Evolutionary conservation across 352 stramenopile genomes (phyloP).

Genomic region (Aphanomyces euteiches): DNA sequence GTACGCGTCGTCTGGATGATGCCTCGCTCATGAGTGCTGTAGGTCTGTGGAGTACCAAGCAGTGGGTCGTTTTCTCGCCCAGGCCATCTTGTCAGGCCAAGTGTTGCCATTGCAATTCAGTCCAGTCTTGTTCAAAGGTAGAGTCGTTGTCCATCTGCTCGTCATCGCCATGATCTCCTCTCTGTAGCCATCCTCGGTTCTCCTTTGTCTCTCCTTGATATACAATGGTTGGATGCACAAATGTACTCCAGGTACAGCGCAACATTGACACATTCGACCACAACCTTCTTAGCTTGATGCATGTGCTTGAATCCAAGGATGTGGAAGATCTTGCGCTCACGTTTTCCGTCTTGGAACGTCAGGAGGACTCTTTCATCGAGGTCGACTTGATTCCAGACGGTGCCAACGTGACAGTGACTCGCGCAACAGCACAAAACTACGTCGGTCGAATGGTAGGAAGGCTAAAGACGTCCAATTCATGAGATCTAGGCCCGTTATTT

Average conservation of each 20-base stretch:
- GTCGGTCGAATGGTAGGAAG: constrained; percentile 62
- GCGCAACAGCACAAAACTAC: constrained; percentile 95
- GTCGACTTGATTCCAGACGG: constrained; percentile 59
- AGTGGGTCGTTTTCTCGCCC: constrained; percentile 58
- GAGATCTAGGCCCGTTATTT: constrained; percentile 82
- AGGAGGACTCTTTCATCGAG: constrained; percentile 52
- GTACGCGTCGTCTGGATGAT: neutral
- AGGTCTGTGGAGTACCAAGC: constrained; percentile 58
- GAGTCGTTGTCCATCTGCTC: neutral
- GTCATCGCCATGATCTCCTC: constrained; percentile 27
- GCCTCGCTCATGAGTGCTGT: neutral
- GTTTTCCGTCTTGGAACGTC: constrained; percentile 70
- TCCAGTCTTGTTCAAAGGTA: constrained; percentile 13
- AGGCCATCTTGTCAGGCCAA: constrained; percentile 60
- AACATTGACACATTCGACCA: too few relatives aligned
- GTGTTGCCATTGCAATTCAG: constrained; percentile 64
- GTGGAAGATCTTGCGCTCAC: constrained; percentile 30
- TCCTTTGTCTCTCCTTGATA: constrained; percentile 39
- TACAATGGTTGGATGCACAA: neutral
- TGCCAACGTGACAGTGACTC: constrained; percentile 75
- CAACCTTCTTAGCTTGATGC: neutral
- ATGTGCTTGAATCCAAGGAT: neutral
- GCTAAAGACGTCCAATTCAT: too few relatives aligned
- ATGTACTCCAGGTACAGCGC: constrained; percentile 24
- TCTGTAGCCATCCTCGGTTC: constrained; percentile 40